These are phyloP conservation scores for Polyporus tsugae DNA, from an alignment of 1,284 basidiomycete species.

Conservation along the genomic window DNA sequence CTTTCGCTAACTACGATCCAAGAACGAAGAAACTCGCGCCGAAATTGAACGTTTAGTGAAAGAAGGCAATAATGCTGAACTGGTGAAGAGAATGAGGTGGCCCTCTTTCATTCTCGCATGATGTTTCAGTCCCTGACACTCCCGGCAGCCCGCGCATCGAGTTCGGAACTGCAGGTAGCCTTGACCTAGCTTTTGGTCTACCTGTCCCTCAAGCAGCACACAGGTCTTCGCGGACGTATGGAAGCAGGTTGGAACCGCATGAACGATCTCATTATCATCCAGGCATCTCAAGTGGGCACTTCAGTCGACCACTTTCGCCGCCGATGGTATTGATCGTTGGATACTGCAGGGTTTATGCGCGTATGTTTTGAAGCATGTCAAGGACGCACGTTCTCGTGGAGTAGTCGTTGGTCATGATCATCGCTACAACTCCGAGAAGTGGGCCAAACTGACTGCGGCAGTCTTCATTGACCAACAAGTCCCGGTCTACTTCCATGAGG, in stretches of 20 bases:
- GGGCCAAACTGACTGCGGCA: slow-evolving; percentile 78
- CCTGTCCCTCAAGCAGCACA: background rate
- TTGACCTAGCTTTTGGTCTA: background rate
- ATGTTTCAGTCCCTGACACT: background rate
- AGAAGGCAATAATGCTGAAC: slow-evolving; percentile 33
- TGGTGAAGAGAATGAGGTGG: slow-evolving; percentile 43
- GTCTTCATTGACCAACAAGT: slow-evolving; percentile 71
- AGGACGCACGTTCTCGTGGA: slow-evolving; percentile 63
- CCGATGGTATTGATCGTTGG: slow-evolving; percentile 9
- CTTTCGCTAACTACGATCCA: background rate
- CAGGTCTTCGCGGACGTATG: slow-evolving; percentile 84
- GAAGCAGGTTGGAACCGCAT: slow-evolving; percentile 87
- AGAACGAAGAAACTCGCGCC: slow-evolving; percentile 40
- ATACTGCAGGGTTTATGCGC: slow-evolving; percentile 73
- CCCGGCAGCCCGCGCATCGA: slow-evolving; percentile 69
- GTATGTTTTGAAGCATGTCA: slow-evolving; percentile 66
- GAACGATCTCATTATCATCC: slow-evolving; percentile 87
- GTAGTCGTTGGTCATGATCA: slow-evolving; percentile 87
- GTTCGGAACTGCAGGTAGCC: slow-evolving; percentile 85
- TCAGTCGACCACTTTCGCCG: slow-evolving; percentile 6
- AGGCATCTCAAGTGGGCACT: slow-evolving; percentile 77
- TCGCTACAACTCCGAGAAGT: slow-evolving; percentile 77
- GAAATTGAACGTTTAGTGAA: slow-evolving; percentile 39
- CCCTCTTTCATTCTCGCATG: background rate
- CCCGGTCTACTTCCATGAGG: slow-evolving; percentile 75